phyloP scores from a whole-genome alignment of 139 green algal species.

The Chlamydomonas applanata region DNA sequence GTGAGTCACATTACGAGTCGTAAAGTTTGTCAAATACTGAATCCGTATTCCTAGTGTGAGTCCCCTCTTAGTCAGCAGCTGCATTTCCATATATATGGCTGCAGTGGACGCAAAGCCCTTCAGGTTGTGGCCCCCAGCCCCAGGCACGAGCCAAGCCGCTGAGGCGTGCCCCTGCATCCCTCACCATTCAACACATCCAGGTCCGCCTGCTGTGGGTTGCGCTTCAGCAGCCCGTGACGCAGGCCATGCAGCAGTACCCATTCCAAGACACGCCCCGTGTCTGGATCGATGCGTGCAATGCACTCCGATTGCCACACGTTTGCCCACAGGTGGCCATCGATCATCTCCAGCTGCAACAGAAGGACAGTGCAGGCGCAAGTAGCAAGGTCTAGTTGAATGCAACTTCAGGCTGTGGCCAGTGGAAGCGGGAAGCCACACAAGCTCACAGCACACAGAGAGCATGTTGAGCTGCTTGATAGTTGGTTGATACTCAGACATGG shows the following conservation, averaged over 20 bases:
- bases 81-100: not conserved
- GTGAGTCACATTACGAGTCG: no score
- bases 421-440: no score
- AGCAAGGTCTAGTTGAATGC: no score
- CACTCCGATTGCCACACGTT: slow-evolving; percentile 88
- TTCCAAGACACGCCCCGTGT: slow-evolving; percentile 54
- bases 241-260: slow-evolving; percentile 69
- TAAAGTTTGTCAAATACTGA: no score
- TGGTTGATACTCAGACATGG: no score
- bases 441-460: no score
- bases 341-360: slow-evolving; percentile 74
- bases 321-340: slow-evolving; percentile 77
- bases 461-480: no score
- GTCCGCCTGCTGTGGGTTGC: not conserved
- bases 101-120: not conserved
- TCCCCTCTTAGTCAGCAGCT: no score
- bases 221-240: slow-evolving; percentile 13
- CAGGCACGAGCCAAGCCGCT: no score
- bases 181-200: slow-evolving; percentile 86
- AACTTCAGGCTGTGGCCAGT: no score
- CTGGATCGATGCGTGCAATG: slow-evolving; percentile 75
- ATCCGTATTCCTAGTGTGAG: no score
- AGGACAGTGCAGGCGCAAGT: no score
- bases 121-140: not conserved
- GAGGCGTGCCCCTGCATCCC: not conserved